phyloP scores from a whole-genome alignment of 176 grass and related monocot species.

The Oryza glaberrima region DNA sequence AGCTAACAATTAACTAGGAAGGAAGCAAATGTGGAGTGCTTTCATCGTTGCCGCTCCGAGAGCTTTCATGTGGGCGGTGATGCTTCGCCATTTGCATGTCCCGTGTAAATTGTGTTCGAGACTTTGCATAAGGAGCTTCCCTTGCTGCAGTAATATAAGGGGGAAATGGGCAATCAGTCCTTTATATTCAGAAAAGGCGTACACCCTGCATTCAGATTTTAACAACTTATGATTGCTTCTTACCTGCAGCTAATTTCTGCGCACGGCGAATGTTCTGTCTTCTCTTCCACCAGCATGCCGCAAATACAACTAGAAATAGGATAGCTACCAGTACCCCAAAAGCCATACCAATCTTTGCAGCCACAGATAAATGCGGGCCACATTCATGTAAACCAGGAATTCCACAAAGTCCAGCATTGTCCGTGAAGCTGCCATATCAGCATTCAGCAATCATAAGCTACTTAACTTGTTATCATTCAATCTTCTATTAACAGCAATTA shows the following conservation, averaged over 20 bases:
- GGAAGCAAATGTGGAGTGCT: slow-evolving; percentile 50
- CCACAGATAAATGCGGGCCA: slow-evolving; percentile 84
- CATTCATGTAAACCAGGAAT: slow-evolving; percentile 89
- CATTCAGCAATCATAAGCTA: slow-evolving; percentile 3
- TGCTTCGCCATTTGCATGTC: slow-evolving; percentile 88
- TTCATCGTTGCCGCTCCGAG: slow-evolving; percentile 49
- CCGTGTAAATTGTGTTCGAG: slow-evolving; percentile 74
- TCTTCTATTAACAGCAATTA: background rate
- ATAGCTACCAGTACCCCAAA: slow-evolving; percentile 68
- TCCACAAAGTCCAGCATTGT: slow-evolving; percentile 83
- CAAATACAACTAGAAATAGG: slow-evolving; percentile 70
- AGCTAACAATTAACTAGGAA: slow-evolving; percentile 17
- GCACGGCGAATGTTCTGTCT: slow-evolving; percentile 88
- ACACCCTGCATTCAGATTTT: slow-evolving; percentile 17
- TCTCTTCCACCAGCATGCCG: slow-evolving; percentile 93
- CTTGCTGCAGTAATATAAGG: slow-evolving; percentile 57
- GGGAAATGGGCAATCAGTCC: background rate
- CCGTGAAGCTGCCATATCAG: slow-evolving; percentile 71
- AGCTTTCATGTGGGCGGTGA: slow-evolving; percentile 59
- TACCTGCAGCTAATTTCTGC: slow-evolving; percentile 77
- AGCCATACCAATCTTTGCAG: slow-evolving; percentile 82
- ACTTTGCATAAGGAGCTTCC: slow-evolving; percentile 98
- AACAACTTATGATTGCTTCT: slow-evolving; percentile 23
- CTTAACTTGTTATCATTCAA: background rate
- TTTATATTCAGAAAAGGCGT: background rate